phyloP scores from a whole-genome alignment of 1,139 yeast genomes.

The Pichia sp. region DNA sequence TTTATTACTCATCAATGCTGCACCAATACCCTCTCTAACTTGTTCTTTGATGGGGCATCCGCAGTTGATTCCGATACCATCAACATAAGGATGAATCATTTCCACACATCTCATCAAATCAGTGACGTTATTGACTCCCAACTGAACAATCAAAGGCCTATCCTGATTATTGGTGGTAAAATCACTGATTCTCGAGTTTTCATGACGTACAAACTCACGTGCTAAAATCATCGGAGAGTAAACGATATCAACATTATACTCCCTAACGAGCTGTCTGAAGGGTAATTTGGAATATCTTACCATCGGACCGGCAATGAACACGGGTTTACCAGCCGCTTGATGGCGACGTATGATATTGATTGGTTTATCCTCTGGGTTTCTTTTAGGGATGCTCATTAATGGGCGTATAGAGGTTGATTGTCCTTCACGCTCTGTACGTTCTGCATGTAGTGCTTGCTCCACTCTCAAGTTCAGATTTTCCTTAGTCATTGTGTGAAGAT shows the following conservation, averaged over 20 bases:
- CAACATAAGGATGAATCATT: slow-evolving; percentile 85
- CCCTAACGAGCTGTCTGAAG: slow-evolving; percentile 72
- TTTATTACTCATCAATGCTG: slow-evolving; percentile 84
- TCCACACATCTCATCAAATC: slow-evolving; percentile 79
- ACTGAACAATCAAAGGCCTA: slow-evolving; percentile 75
- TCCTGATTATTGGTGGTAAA: slow-evolving; percentile 72
- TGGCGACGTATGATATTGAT: slow-evolving; percentile 42
- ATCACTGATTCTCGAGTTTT: slow-evolving; percentile 73
- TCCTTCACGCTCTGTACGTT: neutral
- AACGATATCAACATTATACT: slow-evolving; percentile 71
- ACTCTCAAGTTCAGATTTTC: too few species aligned
- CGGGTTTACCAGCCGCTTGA: slow-evolving; percentile 48
- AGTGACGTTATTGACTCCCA: slow-evolving; percentile 83
- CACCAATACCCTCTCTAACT: slow-evolving; percentile 93
- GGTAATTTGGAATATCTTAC: slow-evolving; percentile 93
- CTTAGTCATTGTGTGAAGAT: too few species aligned
- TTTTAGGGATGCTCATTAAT: slow-evolving; percentile 1
- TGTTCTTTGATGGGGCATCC: slow-evolving; percentile 98
- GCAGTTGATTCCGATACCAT: slow-evolving; percentile 92
- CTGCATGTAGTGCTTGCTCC: neutral
- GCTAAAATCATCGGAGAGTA: slow-evolving; percentile 97
- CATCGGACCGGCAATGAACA: slow-evolving; percentile 91
- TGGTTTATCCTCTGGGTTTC: slow-evolving; percentile 51
- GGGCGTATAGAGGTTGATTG: neutral
- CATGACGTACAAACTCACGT: slow-evolving; percentile 85